phyloP scores from a whole-genome alignment of 2,329 filamentous ascomycete genomes.

The Corynespora cassiicola region DNA sequence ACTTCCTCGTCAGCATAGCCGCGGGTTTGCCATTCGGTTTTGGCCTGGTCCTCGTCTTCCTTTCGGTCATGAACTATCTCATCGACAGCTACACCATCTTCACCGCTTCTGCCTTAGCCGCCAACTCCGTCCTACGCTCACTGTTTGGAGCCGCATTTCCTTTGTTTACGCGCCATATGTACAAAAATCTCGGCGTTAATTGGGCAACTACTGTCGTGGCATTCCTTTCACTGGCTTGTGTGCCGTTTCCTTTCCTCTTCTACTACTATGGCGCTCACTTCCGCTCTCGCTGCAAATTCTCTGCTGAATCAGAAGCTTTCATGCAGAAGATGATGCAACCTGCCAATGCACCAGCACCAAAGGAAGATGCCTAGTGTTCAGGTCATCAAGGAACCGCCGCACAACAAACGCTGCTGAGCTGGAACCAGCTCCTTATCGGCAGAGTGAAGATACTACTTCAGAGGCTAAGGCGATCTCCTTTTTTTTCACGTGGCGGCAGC shows the following conservation, averaged over 20 bases:
- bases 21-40: slow-evolving; percentile 62
- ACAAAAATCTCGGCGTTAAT: slow-evolving; percentile 63
- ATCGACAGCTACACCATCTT: slow-evolving; percentile 69
- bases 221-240: slow-evolving; percentile 73
- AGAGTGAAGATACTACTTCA: too few relatives aligned
- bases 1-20: slow-evolving; percentile 62
- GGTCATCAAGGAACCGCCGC: too few relatives aligned
- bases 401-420: too few relatives aligned
- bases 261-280: slow-evolving; percentile 73
- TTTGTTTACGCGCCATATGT: slow-evolving; percentile 74
- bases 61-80: slow-evolving; percentile 54
- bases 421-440: too few relatives aligned
- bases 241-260: slow-evolving; percentile 79
- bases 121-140: slow-evolving; percentile 80
- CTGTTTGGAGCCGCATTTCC: slow-evolving; percentile 81
- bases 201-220: slow-evolving; percentile 78
- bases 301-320: slow-evolving; percentile 69
- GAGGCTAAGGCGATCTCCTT: too few relatives aligned
- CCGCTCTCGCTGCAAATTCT: slow-evolving; percentile 72
- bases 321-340: slow-evolving; percentile 59
- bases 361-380: too few relatives aligned
- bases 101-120: slow-evolving; percentile 76
- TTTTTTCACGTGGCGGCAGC: too few relatives aligned
- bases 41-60: slow-evolving; percentile 70
- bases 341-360: too few relatives aligned